Evolutionary conservation across 164 flowering plant species (phyloP).

Genomic region (Berberis thunbergii): DNA sequence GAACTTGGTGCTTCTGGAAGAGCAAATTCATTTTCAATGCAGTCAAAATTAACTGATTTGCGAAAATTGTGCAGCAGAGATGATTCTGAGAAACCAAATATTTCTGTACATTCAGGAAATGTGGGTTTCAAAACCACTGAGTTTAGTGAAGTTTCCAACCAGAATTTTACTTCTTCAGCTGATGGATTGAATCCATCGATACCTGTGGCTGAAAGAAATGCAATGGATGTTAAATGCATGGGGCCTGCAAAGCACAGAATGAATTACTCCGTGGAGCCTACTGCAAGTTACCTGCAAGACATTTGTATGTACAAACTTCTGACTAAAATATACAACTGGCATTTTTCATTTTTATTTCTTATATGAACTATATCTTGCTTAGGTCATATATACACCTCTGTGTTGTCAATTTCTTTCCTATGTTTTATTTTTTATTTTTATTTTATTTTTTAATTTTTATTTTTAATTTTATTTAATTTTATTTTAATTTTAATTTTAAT

Average conservation of each 20-base stretch:
- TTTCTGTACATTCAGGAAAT: conserved; percentile 30
- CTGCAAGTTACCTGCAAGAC: conserved; percentile 33
- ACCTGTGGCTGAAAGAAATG: conserved; percentile 33
- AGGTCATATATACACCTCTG: too few species aligned
- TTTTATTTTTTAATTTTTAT: too few species aligned
- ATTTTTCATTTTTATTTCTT: too few species aligned
- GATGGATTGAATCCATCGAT: conserved; percentile 23
- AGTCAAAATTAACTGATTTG: conserved; percentile 42
- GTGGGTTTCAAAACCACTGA: conserved; percentile 29
- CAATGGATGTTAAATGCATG: conserved; percentile 34
- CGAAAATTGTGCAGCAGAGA: conserved; percentile 49
- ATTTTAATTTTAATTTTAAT: too few species aligned
- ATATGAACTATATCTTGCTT: too few species aligned
- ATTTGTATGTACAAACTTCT: conserved; percentile 31
- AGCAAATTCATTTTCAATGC: conserved; percentile 43
- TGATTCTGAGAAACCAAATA: conserved; percentile 36
- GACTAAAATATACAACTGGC: not conserved
- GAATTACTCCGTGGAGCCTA: conserved; percentile 32
- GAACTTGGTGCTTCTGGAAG: conserved; percentile 43
- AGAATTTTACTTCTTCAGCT: conserved; percentile 29
- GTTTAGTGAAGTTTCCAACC: conserved; percentile 27
- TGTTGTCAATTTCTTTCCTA: too few species aligned
- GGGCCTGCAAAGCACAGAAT: conserved; percentile 30
- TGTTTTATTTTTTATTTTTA: too few species aligned
- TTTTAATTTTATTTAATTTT: too few species aligned